phyloP scores from a whole-genome alignment of 1,284 basidiomycete genomes.

The Trametes polyzona region DNA sequence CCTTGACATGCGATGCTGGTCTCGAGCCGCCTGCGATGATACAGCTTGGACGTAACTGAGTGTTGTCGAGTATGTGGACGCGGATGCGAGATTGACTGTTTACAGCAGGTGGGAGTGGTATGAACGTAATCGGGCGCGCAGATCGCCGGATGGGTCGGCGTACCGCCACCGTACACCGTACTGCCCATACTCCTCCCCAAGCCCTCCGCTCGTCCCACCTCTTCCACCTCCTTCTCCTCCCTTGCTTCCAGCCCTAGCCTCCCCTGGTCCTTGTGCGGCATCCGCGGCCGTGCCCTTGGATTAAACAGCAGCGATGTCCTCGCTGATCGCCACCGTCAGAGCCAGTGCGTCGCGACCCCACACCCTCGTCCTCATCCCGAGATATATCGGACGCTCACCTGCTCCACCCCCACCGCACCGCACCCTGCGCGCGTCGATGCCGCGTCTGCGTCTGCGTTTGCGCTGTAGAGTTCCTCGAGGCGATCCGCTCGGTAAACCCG shows the following conservation, averaged over 20 bases:
- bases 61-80: too few species aligned
- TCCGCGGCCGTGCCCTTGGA: neutral
- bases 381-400: neutral
- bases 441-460: neutral
- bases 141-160: conserved; percentile 23
- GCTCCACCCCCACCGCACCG: neutral
- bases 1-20: too few species aligned
- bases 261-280: neutral
- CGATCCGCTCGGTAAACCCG: conserved; percentile 81
- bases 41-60: too few species aligned
- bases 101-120: neutral
- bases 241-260: neutral
- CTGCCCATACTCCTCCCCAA: neutral
- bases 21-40: too few species aligned
- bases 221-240: neutral
- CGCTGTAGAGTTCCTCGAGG: conserved; percentile 82
- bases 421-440: neutral
- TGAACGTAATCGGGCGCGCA: conserved; percentile 9
- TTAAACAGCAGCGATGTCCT: conserved; percentile 46
- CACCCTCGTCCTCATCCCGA: neutral
- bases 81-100: neutral
- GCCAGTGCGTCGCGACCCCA: conserved; percentile 46
- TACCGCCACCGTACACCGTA: conserved; percentile 18
- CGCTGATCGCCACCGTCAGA: conserved; percentile 56
- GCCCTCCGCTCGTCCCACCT: neutral